These are phyloP conservation scores for Leptoxyphium fumago DNA, from an alignment of 2,329 filamentous ascomycete genomes.

Conservation along the genomic window DNA sequence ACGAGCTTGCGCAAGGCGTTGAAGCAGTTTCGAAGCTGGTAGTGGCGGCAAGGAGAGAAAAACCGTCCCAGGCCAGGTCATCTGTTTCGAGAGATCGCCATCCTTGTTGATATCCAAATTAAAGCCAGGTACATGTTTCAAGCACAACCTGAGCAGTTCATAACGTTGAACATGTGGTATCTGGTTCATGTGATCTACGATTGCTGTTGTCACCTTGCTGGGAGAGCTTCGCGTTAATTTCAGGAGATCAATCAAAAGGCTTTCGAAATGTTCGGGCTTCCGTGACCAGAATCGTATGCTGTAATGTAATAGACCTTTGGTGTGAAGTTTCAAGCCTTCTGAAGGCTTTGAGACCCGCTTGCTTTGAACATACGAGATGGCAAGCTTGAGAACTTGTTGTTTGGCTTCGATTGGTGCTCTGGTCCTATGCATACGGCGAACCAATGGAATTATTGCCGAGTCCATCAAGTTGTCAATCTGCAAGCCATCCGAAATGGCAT, in stretches of 20 bases:
- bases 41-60: neutral
- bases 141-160: neutral
- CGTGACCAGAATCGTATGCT: constrained; percentile 1
- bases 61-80: neutral
- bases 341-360: neutral
- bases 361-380: neutral
- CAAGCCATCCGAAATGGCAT: neutral
- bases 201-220: neutral
- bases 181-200: neutral
- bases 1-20: neutral
- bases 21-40: neutral
- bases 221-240: neutral
- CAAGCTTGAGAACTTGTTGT: neutral
- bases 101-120: constrained; percentile 5
- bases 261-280: neutral
- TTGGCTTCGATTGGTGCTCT: neutral
- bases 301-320: neutral
- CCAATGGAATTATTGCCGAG: neutral
- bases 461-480: neutral
- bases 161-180: constrained; percentile 1
- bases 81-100: constrained; percentile 3
- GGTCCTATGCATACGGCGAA: neutral
- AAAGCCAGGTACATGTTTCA: constrained; percentile 1
- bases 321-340: neutral
- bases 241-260: neutral